Evolutionary conservation across 1,284 basidiomycete genomes (phyloP), one percentile per base, ranked within the genome.

Genomic region (Ceratobasidium sp.): DNA sequence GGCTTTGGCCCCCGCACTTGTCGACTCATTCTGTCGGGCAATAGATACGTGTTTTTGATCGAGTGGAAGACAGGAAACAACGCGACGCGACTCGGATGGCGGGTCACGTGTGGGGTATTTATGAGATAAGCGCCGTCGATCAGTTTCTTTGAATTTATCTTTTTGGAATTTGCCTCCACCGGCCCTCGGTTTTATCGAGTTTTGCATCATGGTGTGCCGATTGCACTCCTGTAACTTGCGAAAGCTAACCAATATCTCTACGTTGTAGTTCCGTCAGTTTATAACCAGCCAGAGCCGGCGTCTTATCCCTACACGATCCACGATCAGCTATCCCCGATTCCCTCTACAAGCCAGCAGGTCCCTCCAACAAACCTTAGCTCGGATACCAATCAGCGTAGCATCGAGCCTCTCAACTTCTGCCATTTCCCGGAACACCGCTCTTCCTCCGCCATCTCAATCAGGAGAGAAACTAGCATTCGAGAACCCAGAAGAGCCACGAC

Each of bases 401-500:
- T 40, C 56, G 10, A 73, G 46, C 23, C 42, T 73, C 39, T 61
- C 56, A 23, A 28, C 71, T 1, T 73, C 56, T 46, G 58, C 58
- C 28, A 20, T 40, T 15, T 33, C 56, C 33, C 40, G 20, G 20
- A 49, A 44, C 28, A 39, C 39, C 10, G 39, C 49, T 1, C 46
- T 73, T 12, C 71, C 71, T 3, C 46, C 56, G 4, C 42, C 71
- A 20, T 58, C 58, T 13, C 71, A 56, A 26, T 28, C 71, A 1
- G 58, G 58, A 10, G 71, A 73, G 63, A 77, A 49, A 56, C 39
- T 60, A 40, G 55, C 55, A n/a, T 60, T 68, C 28, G 66, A 68
- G 55, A 75, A 70, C 26, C 71, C 68, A 13, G 78, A 79, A 39
- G 90, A 92, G 80, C 92, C 92, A 0, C 88, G 88, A 46, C 86